These are phyloP conservation scores for Colletotrichum sp. DNA, from an alignment of 2,329 filamentous ascomycete species.

Conservation along the genomic window DNA sequence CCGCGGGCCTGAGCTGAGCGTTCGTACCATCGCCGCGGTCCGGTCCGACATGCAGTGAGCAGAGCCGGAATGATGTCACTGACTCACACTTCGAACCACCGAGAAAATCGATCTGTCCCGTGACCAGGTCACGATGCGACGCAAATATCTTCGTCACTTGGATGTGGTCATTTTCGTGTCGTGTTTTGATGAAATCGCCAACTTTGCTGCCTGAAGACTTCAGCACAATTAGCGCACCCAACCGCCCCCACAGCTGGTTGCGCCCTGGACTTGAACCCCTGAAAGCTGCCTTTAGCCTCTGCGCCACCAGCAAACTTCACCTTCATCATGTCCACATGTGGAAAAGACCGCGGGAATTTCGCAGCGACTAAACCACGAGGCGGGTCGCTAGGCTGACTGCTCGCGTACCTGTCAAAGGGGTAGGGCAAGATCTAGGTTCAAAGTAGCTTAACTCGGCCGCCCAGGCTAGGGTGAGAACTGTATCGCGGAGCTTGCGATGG, in stretches of 20 bases:
- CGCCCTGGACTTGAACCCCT: neutral
- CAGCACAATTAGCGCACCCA: neutral
- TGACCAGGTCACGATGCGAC: neutral
- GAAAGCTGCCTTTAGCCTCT: neutral
- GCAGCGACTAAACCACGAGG: neutral
- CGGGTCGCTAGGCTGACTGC: slow-evolving; percentile 3
- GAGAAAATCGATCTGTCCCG: neutral
- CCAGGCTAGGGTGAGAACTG: neutral
- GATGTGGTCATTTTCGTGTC: neutral
- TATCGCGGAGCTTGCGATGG: neutral
- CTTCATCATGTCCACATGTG: neutral
- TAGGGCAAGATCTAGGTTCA: neutral
- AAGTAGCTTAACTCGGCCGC: neutral
- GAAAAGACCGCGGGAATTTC: neutral
- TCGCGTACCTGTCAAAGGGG: neutral
- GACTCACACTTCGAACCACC: neutral
- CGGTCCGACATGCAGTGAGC: neutral
- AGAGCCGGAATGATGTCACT: neutral
- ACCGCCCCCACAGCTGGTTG: neutral
- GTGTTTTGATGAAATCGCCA: neutral
- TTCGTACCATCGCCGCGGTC: neutral
- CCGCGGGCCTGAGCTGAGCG: neutral
- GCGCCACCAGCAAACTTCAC: neutral
- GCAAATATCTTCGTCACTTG: neutral
- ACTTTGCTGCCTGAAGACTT: neutral